A percentile compares a stretch with the other conserved stretches of the same genome.
Conservation (phyloP, 306 rosid genomes). For the Comarum palustre region DNA sequence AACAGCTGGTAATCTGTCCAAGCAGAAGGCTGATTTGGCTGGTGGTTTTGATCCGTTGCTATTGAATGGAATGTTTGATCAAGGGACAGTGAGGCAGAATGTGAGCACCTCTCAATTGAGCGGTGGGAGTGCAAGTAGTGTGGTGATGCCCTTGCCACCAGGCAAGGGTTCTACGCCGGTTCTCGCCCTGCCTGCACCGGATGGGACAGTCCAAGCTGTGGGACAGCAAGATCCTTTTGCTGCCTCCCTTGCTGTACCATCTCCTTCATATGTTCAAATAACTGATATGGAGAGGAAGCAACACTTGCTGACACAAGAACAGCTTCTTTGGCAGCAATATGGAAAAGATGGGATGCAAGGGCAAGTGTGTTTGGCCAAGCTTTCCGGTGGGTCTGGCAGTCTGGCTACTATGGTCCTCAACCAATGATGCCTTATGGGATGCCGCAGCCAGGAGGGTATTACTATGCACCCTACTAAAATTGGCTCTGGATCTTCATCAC, state of each 20-base stretch:
- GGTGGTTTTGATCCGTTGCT: slow-evolving; percentile 79
- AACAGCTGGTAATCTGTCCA: slow-evolving; percentile 49
- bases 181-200: slow-evolving; percentile 86
- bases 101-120: slow-evolving; percentile 48
- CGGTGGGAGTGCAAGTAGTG: slow-evolving; percentile 82
- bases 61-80: slow-evolving; percentile 88
- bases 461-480: slow-evolving; percentile 41
- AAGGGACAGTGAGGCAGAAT: slow-evolving; percentile 77
- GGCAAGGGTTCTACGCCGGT: slow-evolving; percentile 44
- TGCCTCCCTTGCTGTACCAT: slow-evolving; percentile 67
- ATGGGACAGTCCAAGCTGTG: slow-evolving; percentile 53
- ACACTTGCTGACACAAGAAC: slow-evolving; percentile 66
- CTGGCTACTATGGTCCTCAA: slow-evolving; percentile 44
- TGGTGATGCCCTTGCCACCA: slow-evolving; percentile 45
- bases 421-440: slow-evolving; percentile 61
- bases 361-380: slow-evolving; percentile 48
- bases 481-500: not conserved
- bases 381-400: slow-evolving; percentile 47
- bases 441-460: slow-evolving; percentile 67
- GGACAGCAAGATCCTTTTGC: slow-evolving; percentile 81
- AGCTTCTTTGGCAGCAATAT: slow-evolving; percentile 74
- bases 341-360: slow-evolving; percentile 81
- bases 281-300: slow-evolving; percentile 89
- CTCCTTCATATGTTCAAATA: slow-evolving; percentile 84
- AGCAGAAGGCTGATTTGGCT: slow-evolving; percentile 63